phyloP scores from a whole-genome alignment of 352 stramenopile genomes.

The Achlya hypogyna region DNA sequence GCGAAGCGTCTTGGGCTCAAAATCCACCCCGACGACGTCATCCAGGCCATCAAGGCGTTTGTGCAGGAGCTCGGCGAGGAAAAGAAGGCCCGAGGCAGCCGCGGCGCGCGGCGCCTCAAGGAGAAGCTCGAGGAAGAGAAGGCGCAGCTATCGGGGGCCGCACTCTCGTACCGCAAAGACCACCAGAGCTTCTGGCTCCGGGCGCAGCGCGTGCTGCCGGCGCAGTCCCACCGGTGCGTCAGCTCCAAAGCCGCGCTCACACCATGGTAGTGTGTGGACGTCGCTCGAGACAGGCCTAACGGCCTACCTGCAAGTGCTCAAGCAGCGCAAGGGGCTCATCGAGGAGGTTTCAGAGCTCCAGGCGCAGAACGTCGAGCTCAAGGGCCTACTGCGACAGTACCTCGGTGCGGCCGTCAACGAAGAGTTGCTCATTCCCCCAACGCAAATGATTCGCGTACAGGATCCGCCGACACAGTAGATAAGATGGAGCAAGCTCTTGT shows the following conservation, averaged over 20 bases:
- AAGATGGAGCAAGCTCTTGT: neutral
- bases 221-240: neutral
- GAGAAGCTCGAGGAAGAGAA: conserved; percentile 8
- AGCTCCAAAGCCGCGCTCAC: conserved; percentile 15
- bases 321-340: conserved; percentile 70
- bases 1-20: conserved; percentile 50
- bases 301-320: conserved; percentile 75
- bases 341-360: conserved; percentile 71
- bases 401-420: conserved; percentile 73
- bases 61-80: conserved; percentile 75
- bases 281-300: conserved; percentile 74
- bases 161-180: neutral
- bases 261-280: conserved; percentile 64
- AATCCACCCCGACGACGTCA: conserved; percentile 76
- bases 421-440: conserved; percentile 74
- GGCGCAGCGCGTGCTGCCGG: neutral
- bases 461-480: neutral
- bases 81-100: conserved; percentile 29
- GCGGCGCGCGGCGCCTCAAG: neutral
- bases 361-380: conserved; percentile 83
- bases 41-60: conserved; percentile 79
- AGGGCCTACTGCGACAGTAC: conserved; percentile 86
- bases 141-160: neutral
- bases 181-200: conserved; percentile 8
- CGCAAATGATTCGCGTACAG: conserved; percentile 45